phyloP scores from a whole-genome alignment of 2,329 filamentous ascomycete genomes.

The Fusarium oxysporum region DNA sequence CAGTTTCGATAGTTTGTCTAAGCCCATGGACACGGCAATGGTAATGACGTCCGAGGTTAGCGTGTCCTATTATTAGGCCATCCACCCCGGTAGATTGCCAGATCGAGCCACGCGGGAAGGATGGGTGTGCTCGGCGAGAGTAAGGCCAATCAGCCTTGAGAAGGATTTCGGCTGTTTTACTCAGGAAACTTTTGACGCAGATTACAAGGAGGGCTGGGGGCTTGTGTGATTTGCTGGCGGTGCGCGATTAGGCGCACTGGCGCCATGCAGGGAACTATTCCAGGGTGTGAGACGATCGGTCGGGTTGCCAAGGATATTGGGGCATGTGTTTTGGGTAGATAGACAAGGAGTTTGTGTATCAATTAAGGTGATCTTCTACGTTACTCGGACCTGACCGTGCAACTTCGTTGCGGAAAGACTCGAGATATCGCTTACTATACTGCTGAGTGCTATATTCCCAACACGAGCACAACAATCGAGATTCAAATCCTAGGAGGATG shows the following conservation, averaged over 20 bases:
- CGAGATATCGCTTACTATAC: background rate
- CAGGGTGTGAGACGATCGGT: slow-evolving; percentile 30
- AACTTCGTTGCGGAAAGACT: background rate
- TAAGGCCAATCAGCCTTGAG: slow-evolving; percentile 22
- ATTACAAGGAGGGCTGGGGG: slow-evolving; percentile 28
- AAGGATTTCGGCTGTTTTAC: slow-evolving; percentile 25
- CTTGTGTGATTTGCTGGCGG: slow-evolving; percentile 40
- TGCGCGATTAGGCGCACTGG: slow-evolving; percentile 45
- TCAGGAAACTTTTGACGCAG: slow-evolving; percentile 15
- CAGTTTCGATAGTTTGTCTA: slow-evolving; percentile 24
- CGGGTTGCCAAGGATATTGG: slow-evolving; percentile 10
- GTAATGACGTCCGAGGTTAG: slow-evolving; percentile 17
- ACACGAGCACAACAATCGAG: background rate
- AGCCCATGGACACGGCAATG: slow-evolving; percentile 12
- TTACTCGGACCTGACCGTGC: background rate
- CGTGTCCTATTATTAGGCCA: slow-evolving; percentile 38
- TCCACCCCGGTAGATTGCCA: slow-evolving; percentile 17
- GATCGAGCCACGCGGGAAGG: slow-evolving; percentile 26
- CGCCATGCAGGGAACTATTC: slow-evolving; percentile 35
- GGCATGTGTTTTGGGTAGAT: slow-evolving; percentile 8
- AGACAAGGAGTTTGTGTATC: background rate
- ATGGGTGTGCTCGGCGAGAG: slow-evolving; percentile 16
- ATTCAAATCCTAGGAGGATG: slow-evolving; percentile 12
- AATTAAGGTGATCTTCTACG: background rate
- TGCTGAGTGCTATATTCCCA: background rate